These are phyloP conservation scores for Pleodorina starrii DNA, from an alignment of 139 green algal genomes.

Conservation along the genomic window DNA sequence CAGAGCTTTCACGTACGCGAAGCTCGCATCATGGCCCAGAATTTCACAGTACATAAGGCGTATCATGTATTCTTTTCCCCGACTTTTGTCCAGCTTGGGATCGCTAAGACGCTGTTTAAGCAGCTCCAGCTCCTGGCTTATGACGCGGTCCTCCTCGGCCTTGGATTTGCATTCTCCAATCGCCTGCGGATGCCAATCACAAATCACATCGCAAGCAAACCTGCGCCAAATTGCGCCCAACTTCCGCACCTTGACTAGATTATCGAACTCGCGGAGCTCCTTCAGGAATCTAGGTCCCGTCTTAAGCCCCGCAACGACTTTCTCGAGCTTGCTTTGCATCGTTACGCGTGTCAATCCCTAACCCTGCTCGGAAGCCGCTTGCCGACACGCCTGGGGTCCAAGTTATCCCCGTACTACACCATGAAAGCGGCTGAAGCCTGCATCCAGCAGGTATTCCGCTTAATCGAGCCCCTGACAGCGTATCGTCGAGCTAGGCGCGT, in stretches of 20 bases:
- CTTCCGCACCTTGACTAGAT: conserved; percentile 42
- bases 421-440: neutral
- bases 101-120: conserved; percentile 84
- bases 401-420: neutral
- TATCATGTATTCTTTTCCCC: conserved; percentile 89
- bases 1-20: conserved; percentile 82
- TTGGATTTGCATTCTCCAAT: conserved; percentile 82
- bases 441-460: no score
- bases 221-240: no score
- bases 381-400: neutral
- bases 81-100: conserved; percentile 81
- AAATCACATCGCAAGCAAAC: neutral
- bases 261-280: conserved; percentile 55
- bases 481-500: no score
- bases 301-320: conserved; percentile 26
- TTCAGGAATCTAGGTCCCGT: conserved; percentile 26
- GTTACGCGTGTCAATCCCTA: conserved; percentile 2
- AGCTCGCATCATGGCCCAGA: conserved; percentile 96
- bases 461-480: no score
- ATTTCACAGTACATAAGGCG: conserved; percentile 98
- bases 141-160: conserved; percentile 83
- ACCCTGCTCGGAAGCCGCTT: neutral
- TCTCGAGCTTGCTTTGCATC: conserved; percentile 42
- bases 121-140: conserved; percentile 87
- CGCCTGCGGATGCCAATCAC: no score